Conservation (phyloP, 1,139 yeast genomes). For the Protomyces pachydermus region DNA sequence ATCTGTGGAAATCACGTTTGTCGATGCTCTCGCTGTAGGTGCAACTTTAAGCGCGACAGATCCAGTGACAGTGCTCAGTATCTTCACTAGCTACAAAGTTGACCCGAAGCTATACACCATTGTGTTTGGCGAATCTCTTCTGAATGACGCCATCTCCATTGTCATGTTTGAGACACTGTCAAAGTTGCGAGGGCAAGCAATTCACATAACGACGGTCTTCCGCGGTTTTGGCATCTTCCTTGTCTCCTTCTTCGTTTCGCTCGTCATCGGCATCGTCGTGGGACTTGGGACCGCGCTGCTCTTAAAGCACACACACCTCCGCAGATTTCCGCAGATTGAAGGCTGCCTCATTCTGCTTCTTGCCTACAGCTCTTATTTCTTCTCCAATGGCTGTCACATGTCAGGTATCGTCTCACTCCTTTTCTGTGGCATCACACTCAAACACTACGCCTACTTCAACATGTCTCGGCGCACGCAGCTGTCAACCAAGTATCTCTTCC, state of each 20-base stretch:
- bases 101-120: constrained; percentile 96
- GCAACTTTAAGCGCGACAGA: constrained; percentile 98
- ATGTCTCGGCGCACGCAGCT: constrained; percentile 97
- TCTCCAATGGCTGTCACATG: constrained; percentile 98
- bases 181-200: constrained; percentile 82
- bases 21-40: constrained; percentile 94
- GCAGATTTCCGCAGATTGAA: constrained; percentile 94
- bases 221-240: constrained; percentile 92
- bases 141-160: constrained; percentile 96
- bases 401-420: constrained; percentile 93
- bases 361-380: constrained; percentile 94
- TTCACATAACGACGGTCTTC: constrained; percentile 70
- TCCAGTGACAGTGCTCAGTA: constrained; percentile 93
- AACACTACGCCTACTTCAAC: constrained; percentile 93
- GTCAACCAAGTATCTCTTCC: constrained; percentile 91
- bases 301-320: constrained; percentile 83
- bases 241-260: constrained; percentile 89
- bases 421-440: constrained; percentile 93
- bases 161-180: constrained; percentile 99
- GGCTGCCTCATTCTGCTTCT: constrained; percentile 83
- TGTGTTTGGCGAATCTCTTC: constrained; percentile 89
- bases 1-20: constrained; percentile 79
- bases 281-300: constrained; percentile 87
- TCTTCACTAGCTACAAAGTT: constrained; percentile 93
- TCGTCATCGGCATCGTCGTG: constrained; percentile 79